Base-by-base conservation (phyloP, 2,329 filamentous ascomycete genomes). In the Penicillium sumatraense region DNA sequence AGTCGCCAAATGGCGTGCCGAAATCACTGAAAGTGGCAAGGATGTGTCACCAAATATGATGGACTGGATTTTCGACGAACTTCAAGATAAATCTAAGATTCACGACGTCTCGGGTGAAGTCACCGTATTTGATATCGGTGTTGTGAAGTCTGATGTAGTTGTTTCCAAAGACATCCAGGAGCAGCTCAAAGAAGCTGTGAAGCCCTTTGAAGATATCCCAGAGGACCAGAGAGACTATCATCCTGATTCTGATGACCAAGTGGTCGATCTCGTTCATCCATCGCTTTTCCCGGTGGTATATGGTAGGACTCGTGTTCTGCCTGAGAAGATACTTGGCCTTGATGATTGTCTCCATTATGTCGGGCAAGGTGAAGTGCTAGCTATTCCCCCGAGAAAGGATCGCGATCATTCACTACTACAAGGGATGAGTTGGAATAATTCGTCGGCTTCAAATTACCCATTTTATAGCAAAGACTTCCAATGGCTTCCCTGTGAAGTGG, bases 241-340 rank as follows among this genome's bases (percentile, higher is more conserved):
- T 68, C 86, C 86, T 0, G 75, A 80, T 2, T 85, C 82, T 0
- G 73, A 84, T 27, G 69, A 74, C 0, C 81, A 81, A 54, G 86
- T 90, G 0, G 78, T 88, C 1, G 81, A 90, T 65, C 72, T 90
- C 0, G 81, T 90, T 1, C 83, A 90, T 58, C 87, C 87, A 0
- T 89, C 86, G 0, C 59, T 74, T 5, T 75, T 69, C 48, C 71
- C 73, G 0, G 49, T 75, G 2, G 52, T 75, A 6, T 75, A 71
- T 52, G 69, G 70, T 3, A 54, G 51, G 4, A 69, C 59, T 13
- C 59, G 57, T 2, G 58, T 71, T 11, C 56, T 75, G 1, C 54
- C 47, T 3, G 59, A 67, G 8, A 33, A 29, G 5, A 13, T 49
- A 2, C 59, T 71, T 5, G 51, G 48, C 3, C 46, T 70, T 2